Percentiles rank a stretch among this genome's conserved stretches.
Evolutionary conservation across 176 grass and related monocot genomes (phyloP).

Genomic region (Aegilops bicornis): DNA sequence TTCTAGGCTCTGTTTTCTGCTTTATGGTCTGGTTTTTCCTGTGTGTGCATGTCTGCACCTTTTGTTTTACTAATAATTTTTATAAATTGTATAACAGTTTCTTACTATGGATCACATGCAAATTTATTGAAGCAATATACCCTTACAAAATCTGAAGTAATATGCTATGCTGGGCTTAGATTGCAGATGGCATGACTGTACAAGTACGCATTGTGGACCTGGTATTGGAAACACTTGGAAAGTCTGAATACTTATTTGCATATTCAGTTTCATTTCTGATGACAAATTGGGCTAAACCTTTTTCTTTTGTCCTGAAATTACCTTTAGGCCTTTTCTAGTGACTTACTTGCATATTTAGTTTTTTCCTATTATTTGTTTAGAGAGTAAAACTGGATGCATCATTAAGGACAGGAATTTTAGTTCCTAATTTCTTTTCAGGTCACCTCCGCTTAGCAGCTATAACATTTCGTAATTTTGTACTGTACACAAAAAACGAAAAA

Average conservation of each 20-base stretch:
- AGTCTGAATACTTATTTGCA: slow-evolving; percentile 4
- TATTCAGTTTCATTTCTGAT: not conserved
- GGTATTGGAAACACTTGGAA: slow-evolving; percentile 84
- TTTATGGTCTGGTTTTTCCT: too few species aligned
- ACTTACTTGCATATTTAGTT: not conserved
- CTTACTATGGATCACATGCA: slow-evolving; percentile 7
- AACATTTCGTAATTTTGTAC: too few species aligned
- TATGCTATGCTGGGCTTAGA: slow-evolving; percentile 46
- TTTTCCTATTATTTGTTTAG: not conserved
- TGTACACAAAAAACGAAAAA: too few species aligned
- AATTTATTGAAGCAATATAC: slow-evolving; percentile 7
- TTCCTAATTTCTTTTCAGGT: too few species aligned
- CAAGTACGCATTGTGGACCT: slow-evolving; percentile 93
- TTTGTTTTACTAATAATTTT: not conserved
- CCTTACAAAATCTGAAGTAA: too few species aligned
- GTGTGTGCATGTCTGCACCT: too few species aligned
- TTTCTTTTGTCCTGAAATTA: not conserved
- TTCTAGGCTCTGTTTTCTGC: too few species aligned
- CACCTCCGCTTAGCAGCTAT: too few species aligned
- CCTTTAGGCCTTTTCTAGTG: not conserved
- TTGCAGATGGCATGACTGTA: slow-evolving; percentile 98
- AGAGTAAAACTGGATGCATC: not conserved
- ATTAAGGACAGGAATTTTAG: slow-evolving; percentile 3
- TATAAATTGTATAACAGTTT: slow-evolving; percentile 14
- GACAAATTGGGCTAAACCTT: not conserved